Evolutionary conservation across 139 green algal genomes (phyloP).

Genomic region (Coelastrella sp.): DNA sequence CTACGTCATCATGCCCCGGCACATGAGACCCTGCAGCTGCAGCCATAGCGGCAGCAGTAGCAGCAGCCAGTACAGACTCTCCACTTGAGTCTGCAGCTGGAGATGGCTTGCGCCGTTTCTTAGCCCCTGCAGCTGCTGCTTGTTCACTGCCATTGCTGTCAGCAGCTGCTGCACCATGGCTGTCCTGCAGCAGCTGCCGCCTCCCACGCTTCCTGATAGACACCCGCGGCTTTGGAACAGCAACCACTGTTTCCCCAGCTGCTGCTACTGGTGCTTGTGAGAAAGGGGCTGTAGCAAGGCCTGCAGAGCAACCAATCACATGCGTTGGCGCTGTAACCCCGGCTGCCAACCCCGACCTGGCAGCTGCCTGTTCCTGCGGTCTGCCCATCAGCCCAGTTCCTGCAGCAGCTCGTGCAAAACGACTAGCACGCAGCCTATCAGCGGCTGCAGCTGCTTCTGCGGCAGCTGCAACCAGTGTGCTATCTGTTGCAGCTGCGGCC

Average conservation of each 20-base stretch:
- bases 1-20: neutral
- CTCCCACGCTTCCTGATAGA: too few species aligned
- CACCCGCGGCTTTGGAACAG: too few species aligned
- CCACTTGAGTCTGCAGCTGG: neutral
- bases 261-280: too few species aligned
- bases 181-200: too few species aligned
- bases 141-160: neutral
- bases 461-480: neutral
- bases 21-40: neutral
- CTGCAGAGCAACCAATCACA: too few species aligned
- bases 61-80: neutral
- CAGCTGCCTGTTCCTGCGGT: neutral
- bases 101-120: too few species aligned
- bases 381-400: neutral
- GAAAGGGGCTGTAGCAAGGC: too few species aligned
- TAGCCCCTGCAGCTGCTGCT: neutral
- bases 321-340: too few species aligned
- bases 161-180: too few species aligned
- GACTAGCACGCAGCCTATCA: neutral
- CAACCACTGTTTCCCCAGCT: too few species aligned
- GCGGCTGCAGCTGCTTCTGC: neutral
- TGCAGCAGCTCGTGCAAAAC: neutral
- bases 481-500: neutral
- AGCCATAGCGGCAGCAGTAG: neutral
- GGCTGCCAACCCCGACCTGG: neutral